phyloP scores from a whole-genome alignment of 1,284 basidiomycete genomes.

The Fomitiporia mediterranea region DNA sequence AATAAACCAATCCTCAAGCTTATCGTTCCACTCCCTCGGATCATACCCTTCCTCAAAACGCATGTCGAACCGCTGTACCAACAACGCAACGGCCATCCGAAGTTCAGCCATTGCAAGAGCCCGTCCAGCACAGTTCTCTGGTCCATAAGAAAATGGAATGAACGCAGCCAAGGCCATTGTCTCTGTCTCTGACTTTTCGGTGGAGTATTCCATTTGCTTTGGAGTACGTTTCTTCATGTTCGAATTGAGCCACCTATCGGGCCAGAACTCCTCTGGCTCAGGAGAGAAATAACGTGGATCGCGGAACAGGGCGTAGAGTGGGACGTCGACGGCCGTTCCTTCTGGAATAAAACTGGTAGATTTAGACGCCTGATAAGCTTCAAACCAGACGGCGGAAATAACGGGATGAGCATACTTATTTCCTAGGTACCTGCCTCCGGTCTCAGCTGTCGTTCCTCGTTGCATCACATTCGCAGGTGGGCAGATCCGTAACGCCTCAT shows the following conservation, averaged over 20 bases:
- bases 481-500: slow-evolving; percentile 14
- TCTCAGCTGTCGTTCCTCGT: slow-evolving; percentile 9
- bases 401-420: not conserved
- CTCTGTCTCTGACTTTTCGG: not conserved
- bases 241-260: slow-evolving; percentile 37
- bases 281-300: slow-evolving; percentile 38
- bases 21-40: slow-evolving; percentile 27
- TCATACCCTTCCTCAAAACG: slow-evolving; percentile 28
- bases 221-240: not conserved
- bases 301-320: slow-evolving; percentile 44
- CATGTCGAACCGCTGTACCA: slow-evolving; percentile 32
- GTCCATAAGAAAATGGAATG: slow-evolving; percentile 33
- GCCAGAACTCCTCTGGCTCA: slow-evolving; percentile 36
- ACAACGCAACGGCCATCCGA: slow-evolving; percentile 27
- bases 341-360: slow-evolving; percentile 46
- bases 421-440: slow-evolving; percentile 10
- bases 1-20: slow-evolving; percentile 30
- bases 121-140: slow-evolving; percentile 33
- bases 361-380: not conserved
- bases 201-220: not conserved
- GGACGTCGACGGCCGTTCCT: slow-evolving; percentile 43
- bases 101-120: slow-evolving; percentile 32
- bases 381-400: not conserved
- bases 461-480: slow-evolving; percentile 13
- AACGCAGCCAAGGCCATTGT: slow-evolving; percentile 35